Percentiles rank a stretch among this genome's conserved stretches.
Evolutionary conservation across 1,284 basidiomycete genomes (phyloP).

Genomic region (Megacollybia platyphylla): DNA sequence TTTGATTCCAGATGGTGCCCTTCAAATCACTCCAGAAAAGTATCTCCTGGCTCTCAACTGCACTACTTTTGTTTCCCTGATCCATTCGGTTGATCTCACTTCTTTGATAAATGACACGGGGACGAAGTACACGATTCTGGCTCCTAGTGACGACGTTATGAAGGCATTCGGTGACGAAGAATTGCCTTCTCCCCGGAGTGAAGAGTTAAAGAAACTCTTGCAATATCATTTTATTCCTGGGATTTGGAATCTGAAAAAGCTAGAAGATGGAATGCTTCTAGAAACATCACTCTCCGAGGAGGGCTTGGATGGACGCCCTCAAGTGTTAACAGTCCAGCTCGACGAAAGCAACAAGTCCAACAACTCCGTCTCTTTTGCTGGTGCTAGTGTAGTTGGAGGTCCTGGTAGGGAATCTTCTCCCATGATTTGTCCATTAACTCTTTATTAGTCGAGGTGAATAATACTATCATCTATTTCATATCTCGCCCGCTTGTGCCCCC

Average conservation of each 20-base stretch:
- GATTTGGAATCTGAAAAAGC: conserved; percentile 53
- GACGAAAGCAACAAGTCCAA: conserved; percentile 30
- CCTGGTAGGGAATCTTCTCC: conserved; percentile 37
- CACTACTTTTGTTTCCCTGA: conserved; percentile 78
- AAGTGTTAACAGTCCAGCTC: conserved; percentile 68
- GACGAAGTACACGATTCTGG: conserved; percentile 70
- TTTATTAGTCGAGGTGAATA: conserved; percentile 53
- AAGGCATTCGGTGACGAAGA: conserved; percentile 35
- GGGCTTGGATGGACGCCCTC: conserved; percentile 53
- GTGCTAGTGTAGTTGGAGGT: conserved; percentile 69
- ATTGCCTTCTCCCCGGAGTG: conserved; percentile 52
- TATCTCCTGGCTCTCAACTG: conserved; percentile 84
- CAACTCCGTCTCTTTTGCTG: conserved; percentile 71
- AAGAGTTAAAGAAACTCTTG: conserved; percentile 53
- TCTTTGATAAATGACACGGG: conserved; percentile 71
- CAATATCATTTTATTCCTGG: conserved; percentile 86
- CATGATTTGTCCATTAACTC: conserved; percentile 4
- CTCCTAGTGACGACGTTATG: conserved; percentile 82
- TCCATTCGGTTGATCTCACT: conserved; percentile 73
- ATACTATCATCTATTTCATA: conserved; percentile 83
- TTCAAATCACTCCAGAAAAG: conserved; percentile 87
- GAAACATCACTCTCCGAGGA: conserved; percentile 66
- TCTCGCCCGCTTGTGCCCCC: conserved; percentile 79
- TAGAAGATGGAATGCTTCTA: conserved; percentile 65
- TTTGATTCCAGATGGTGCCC: conserved; percentile 64